Evolutionary conservation across 495 filamentous ascomycete genomes (phyloP).

Genomic region (Parathielavia hyrcaniae): DNA sequence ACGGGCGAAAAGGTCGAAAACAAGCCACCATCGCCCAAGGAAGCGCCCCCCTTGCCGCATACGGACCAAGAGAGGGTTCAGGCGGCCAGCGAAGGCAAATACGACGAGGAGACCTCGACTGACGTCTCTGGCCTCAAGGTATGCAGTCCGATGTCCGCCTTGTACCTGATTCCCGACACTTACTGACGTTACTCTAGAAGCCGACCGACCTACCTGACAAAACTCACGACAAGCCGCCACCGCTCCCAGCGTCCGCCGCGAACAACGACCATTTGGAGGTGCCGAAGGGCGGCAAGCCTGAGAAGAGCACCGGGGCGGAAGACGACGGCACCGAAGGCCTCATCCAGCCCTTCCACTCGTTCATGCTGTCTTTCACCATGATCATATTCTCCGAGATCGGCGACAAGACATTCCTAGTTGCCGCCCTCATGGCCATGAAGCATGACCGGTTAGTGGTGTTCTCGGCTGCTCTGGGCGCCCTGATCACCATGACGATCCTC

Average conservation of each 20-base stretch:
- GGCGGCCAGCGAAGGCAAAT: conserved; percentile 38
- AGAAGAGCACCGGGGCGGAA: conserved; percentile 25
- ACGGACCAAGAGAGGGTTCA: conserved; percentile 60
- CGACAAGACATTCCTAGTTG: conserved; percentile 97
- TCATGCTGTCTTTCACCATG: conserved; percentile 89
- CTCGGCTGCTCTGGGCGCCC: conserved; percentile 81
- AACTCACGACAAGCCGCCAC: conserved; percentile 69
- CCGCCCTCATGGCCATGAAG: conserved; percentile 98
- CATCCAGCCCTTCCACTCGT: conserved; percentile 83
- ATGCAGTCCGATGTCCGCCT: conserved; percentile 11
- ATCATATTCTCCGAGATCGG: conserved; percentile 96
- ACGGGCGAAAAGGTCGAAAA: conserved; percentile 61
- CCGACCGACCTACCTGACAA: conserved; percentile 73
- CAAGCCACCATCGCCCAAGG: conserved; percentile 74
- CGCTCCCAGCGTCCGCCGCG: conserved; percentile 57
- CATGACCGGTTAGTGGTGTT: conserved; percentile 91
- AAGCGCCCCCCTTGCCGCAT: conserved; percentile 72
- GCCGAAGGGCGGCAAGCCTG: conserved; percentile 42
- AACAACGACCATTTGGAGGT: conserved; percentile 63
- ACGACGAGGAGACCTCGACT: conserved; percentile 32
- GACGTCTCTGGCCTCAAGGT: conserved; percentile 64
- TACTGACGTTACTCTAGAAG: conserved; percentile 51
- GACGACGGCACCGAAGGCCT: conserved; percentile 53
- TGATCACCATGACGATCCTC: conserved; percentile 92
- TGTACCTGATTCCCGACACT: not conserved